Percentiles rank a stretch among this genome's conserved stretches.
Evolutionary conservation across 2,329 filamentous ascomycete genomes (phyloP).

Genomic region (Hymenoscyphus linearis): DNA sequence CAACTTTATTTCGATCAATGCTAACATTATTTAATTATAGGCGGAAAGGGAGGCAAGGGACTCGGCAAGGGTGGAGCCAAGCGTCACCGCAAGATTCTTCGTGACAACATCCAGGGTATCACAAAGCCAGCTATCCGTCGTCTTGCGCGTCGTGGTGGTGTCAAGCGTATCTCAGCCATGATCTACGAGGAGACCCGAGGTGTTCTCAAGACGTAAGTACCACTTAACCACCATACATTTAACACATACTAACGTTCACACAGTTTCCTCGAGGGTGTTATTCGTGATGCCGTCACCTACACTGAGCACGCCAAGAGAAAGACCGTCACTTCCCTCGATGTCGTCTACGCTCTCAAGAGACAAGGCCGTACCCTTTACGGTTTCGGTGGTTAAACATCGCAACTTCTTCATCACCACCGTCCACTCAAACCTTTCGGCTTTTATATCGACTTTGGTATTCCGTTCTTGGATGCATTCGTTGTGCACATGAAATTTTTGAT

Average conservation of each 20-base stretch:
- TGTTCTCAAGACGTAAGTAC: conserved; percentile 61
- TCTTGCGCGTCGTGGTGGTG: conserved; percentile 98
- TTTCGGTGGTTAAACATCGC: conserved; percentile 54
- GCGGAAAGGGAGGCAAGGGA: conserved; percentile 74
- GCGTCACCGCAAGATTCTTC: conserved; percentile 98
- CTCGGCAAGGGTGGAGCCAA: conserved; percentile 98
- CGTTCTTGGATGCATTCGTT: conserved; percentile 12
- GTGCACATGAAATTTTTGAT: conserved; percentile 33
- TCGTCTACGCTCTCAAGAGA: conserved; percentile 61
- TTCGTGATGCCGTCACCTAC: conserved; percentile 68
- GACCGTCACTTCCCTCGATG: conserved; percentile 61
- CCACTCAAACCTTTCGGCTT: conserved; percentile 20
- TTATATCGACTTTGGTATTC: conserved; percentile 15
- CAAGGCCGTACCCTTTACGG: conserved; percentile 63
- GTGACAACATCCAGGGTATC: conserved; percentile 99
- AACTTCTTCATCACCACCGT: conserved; percentile 31
- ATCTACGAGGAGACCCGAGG: conserved; percentile 58
- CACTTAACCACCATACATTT: not conserved
- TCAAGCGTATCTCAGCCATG: conserved; percentile 97
- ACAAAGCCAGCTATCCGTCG: conserved; percentile 97
- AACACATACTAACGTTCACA: not conserved
- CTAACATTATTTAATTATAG: conserved; percentile 40
- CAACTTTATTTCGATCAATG: conserved; percentile 22
- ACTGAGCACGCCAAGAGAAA: conserved; percentile 79
- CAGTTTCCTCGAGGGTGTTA: conserved; percentile 71